Conservation (phyloP, 2,329 filamentous ascomycete genomes). For the Akanthomyces dipterigenus region DNA sequence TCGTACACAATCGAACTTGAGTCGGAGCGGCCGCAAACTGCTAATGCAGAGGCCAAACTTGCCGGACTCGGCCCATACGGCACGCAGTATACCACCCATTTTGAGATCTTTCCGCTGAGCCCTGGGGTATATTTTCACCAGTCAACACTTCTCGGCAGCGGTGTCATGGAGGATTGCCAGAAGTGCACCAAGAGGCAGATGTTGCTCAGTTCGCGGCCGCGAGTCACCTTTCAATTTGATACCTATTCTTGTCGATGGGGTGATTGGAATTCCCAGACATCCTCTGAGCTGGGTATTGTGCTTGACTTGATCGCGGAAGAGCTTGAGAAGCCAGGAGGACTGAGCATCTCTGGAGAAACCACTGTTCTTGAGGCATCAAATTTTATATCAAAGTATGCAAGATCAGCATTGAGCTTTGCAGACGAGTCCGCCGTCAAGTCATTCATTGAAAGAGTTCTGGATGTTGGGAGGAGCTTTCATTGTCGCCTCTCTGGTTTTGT, state of each 20-base stretch:
- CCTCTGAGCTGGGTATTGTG: slow-evolving; percentile 56
- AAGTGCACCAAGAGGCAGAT: slow-evolving; percentile 23
- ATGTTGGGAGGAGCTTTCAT: slow-evolving; percentile 36
- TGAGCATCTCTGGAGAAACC: slow-evolving; percentile 12
- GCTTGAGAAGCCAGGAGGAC: slow-evolving; percentile 18
- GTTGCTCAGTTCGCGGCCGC: slow-evolving; percentile 25
- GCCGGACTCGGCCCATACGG: slow-evolving; percentile 53
- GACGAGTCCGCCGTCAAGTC: slow-evolving; percentile 28
- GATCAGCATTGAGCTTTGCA: slow-evolving; percentile 34
- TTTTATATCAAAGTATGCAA: slow-evolving; percentile 44
- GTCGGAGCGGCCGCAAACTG: slow-evolving; percentile 12
- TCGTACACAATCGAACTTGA: slow-evolving; percentile 9
- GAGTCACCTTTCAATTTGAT: slow-evolving; percentile 39
- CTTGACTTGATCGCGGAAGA: slow-evolving; percentile 52
- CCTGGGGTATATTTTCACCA: slow-evolving; percentile 52
- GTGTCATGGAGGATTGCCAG: slow-evolving; percentile 36
- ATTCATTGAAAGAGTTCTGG: slow-evolving; percentile 37
- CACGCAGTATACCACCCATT: slow-evolving; percentile 54
- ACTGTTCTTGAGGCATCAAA: slow-evolving; percentile 27
- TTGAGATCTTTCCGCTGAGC: slow-evolving; percentile 54
- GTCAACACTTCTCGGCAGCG: slow-evolving; percentile 51
- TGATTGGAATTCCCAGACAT: slow-evolving; percentile 49
- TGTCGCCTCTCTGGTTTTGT: slow-evolving; percentile 20
- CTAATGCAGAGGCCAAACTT: slow-evolving; percentile 27
- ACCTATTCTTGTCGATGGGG: slow-evolving; percentile 47